Conservation (phyloP, 345 rosid species). For the Salix suchowensis region DNA sequence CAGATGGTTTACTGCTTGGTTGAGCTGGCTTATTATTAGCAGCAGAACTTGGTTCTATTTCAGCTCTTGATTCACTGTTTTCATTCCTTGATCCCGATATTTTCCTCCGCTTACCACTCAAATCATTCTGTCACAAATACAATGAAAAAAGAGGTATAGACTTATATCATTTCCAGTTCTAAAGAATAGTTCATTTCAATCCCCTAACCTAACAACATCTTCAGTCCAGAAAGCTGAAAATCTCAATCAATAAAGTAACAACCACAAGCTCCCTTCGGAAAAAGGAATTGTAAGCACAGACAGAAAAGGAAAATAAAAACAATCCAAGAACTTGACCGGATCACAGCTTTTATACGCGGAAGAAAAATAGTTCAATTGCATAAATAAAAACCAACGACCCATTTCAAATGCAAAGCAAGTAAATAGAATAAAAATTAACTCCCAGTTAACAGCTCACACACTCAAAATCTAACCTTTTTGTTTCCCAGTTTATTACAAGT, state of each 20-base stretch:
- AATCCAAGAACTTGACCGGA: background rate
- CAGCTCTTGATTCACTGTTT: conserved; percentile 6
- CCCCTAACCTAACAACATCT: background rate
- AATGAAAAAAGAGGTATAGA: background rate
- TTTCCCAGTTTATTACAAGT: background rate
- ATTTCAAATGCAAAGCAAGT: background rate
- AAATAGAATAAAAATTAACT: background rate
- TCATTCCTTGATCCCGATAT: conserved; percentile 5
- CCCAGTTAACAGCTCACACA: background rate
- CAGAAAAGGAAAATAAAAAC: background rate
- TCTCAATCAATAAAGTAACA: background rate
- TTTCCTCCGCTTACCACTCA: conserved; percentile 19
- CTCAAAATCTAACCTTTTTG: no score
- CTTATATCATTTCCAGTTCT: background rate
- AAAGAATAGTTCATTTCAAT: background rate
- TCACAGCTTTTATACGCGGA: background rate
- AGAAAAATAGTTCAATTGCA: background rate
- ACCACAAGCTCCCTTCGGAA: background rate
- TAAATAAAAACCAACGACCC: background rate
- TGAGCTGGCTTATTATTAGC: conserved; percentile 8
- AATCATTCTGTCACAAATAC: conserved; percentile 19
- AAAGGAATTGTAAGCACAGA: background rate
- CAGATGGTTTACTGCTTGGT: conserved; percentile 10
- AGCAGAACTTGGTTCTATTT: conserved; percentile 19
- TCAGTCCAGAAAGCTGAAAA: background rate